A percentile compares a stretch with the other conserved stretches of the same genome.
Conservation (phyloP, 306 rosid genomes). For the Bauhinia variegata region DNA sequence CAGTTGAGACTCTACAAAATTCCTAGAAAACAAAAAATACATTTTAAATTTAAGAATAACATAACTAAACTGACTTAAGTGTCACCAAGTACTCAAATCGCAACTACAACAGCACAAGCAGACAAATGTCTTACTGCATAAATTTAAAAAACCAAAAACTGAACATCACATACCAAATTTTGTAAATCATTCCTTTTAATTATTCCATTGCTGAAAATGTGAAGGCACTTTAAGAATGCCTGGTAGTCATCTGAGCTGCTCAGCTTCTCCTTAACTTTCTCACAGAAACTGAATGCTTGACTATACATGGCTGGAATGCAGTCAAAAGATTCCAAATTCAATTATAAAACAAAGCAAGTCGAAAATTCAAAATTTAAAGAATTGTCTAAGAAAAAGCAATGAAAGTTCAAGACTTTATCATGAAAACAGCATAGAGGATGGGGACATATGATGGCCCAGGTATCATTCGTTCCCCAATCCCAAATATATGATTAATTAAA, state of each 20-base stretch:
- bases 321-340: slow-evolving; percentile 26
- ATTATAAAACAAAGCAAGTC: slow-evolving; percentile 24
- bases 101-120: slow-evolving; percentile 20
- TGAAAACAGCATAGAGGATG: too few relatives aligned
- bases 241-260: slow-evolving; percentile 82
- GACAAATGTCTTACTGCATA: slow-evolving; percentile 20
- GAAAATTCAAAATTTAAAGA: neutral
- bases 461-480: slow-evolving; percentile 4
- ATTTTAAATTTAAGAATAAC: neutral
- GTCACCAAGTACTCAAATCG: slow-evolving; percentile 27
- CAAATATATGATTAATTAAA: slow-evolving; percentile 18
- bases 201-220: slow-evolving; percentile 86
- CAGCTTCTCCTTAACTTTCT: slow-evolving; percentile 87
- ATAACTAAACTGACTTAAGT: slow-evolving; percentile 21
- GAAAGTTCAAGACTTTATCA: too few relatives aligned
- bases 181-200: slow-evolving; percentile 84
- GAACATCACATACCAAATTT: slow-evolving; percentile 66
- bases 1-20: slow-evolving; percentile 20
- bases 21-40: neutral
- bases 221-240: slow-evolving; percentile 83
- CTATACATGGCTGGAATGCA: slow-evolving; percentile 72
- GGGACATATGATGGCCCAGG: too few relatives aligned
- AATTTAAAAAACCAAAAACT: slow-evolving; percentile 28
- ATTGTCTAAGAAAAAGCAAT: too few relatives aligned
- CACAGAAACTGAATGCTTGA: slow-evolving; percentile 82